Percentiles rank a stretch among this genome's conserved stretches.
Conservation (phyloP, 352 stramenopile species). For the Peronosclerospora sorghi region DNA sequence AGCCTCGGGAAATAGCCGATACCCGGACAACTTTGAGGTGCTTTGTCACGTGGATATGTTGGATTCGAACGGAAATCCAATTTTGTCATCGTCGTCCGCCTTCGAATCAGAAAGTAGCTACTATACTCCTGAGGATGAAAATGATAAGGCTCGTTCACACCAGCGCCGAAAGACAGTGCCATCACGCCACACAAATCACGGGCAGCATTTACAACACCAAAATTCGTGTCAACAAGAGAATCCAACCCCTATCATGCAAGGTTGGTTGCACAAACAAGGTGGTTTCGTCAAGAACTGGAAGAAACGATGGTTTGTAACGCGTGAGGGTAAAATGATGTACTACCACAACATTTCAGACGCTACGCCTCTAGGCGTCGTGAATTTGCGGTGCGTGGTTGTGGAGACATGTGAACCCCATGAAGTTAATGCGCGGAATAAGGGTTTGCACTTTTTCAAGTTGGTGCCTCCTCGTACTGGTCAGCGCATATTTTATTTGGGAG, state of each 20-base stretch:
- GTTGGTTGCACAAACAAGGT: constrained; percentile 66
- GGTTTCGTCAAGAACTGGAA: constrained; percentile 83
- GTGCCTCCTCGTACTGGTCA: constrained; percentile 40
- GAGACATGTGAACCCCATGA: constrained; percentile 46
- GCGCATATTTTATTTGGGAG: constrained; percentile 66
- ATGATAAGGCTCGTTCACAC: constrained; percentile 8
- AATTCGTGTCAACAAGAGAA: constrained; percentile 17
- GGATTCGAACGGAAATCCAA: constrained; percentile 14
- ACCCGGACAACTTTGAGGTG: constrained; percentile 45
- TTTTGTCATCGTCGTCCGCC: constrained; percentile 14
- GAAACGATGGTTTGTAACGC: constrained; percentile 73
- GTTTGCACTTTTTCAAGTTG: constrained; percentile 61
- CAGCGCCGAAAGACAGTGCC: constrained; percentile 22
- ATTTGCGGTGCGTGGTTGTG: constrained; percentile 44
- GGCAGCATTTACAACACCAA: constrained; percentile 9
- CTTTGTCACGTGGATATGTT: constrained; percentile 39
- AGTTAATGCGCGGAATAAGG: constrained; percentile 49
- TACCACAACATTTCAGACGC: constrained; percentile 51
- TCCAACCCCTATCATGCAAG: constrained; percentile 38
- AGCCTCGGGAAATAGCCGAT: constrained; percentile 35
- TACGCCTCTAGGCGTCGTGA: constrained; percentile 54
- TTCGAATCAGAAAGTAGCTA: constrained; percentile 16
- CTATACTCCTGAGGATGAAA: constrained; percentile 11
- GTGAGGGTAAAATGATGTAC: constrained; percentile 73
- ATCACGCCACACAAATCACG: constrained; percentile 3